phyloP scores from a whole-genome alignment of 129 eudicot species.

The Deinandra increscens region DNA sequence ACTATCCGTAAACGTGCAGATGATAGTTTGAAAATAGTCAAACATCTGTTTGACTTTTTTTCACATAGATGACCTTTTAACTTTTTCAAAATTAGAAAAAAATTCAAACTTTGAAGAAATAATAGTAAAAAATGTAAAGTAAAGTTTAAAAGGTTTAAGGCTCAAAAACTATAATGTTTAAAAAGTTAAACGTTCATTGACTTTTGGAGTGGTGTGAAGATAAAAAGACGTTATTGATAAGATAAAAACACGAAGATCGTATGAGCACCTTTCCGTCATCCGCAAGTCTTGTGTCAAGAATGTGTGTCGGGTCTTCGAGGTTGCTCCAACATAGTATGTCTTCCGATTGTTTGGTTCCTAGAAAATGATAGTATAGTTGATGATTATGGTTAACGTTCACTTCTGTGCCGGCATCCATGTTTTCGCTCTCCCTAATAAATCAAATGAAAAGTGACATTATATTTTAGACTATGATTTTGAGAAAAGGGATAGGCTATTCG shows the following conservation, averaged over 20 bases:
- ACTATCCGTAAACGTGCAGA: no score
- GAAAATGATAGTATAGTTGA: conserved; percentile 66
- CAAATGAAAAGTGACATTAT: conserved; percentile 6
- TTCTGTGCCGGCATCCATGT: conserved; percentile 84
- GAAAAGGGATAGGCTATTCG: no score
- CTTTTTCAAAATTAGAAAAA: no score
- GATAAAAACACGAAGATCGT: not conserved
- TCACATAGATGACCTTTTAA: no score
- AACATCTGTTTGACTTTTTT: no score
- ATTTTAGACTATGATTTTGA: not conserved
- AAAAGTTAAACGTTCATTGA: no score
- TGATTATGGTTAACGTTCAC: conserved; percentile 64
- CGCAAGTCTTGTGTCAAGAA: conserved; percentile 52
- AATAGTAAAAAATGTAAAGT: no score
- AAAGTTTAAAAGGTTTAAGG: no score
- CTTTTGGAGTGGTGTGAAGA: no score
- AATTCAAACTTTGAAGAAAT: no score
- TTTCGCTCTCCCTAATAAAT: conserved; percentile 53
- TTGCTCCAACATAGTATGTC: conserved; percentile 86
- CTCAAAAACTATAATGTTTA: no score
- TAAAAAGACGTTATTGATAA: not conserved
- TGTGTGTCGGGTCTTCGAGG: conserved; percentile 61
- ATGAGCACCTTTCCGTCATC: conserved; percentile 79
- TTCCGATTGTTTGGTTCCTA: conserved; percentile 84
- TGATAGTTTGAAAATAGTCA: no score